These are phyloP conservation scores for Pigoraptor vietnamica DNA, from an alignment of 78 protist genomes.

Conservation along the genomic window DNA sequence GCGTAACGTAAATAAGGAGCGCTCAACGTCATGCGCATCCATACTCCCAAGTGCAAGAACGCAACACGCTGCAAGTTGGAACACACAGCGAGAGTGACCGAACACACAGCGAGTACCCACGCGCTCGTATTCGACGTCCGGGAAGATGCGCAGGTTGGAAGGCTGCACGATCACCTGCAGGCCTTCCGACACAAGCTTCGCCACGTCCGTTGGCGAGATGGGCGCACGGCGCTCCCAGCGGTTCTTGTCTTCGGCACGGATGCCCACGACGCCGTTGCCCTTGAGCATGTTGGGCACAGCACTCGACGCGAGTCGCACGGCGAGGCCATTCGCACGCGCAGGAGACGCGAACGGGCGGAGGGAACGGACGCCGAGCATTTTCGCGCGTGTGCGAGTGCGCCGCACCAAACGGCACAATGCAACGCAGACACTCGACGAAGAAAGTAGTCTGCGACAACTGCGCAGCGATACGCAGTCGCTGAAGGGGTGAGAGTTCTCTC, in stretches of 20 bases:
- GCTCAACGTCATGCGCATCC: neutral
- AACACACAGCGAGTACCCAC: neutral
- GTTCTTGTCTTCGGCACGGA: slow-evolving; percentile 80
- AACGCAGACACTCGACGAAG: too few species aligned
- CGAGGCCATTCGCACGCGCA: too few species aligned
- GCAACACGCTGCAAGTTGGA: neutral
- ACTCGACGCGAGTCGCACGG: too few species aligned
- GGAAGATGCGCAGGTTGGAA: slow-evolving; percentile 50
- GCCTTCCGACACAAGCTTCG: slow-evolving; percentile 39
- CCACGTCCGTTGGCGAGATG: slow-evolving; percentile 82
- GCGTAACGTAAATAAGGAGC: too few species aligned
- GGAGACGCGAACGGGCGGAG: too few species aligned
- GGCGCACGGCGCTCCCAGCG: slow-evolving; percentile 91
- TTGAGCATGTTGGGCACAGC: neutral
- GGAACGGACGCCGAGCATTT: too few species aligned
- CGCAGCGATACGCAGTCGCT: too few species aligned
- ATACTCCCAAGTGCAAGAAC: neutral
- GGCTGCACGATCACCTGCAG: slow-evolving; percentile 80
- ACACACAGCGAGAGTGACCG: neutral
- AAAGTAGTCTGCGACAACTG: too few species aligned
- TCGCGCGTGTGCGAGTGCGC: too few species aligned
- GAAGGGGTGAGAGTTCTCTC: too few species aligned
- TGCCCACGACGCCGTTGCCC: slow-evolving; percentile 42
- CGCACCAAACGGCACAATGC: too few species aligned
- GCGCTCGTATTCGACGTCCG: slow-evolving; percentile 53